Evolutionary conservation across 2,329 filamentous ascomycete genomes (phyloP).

Genomic region (Claviceps lovelessii): DNA sequence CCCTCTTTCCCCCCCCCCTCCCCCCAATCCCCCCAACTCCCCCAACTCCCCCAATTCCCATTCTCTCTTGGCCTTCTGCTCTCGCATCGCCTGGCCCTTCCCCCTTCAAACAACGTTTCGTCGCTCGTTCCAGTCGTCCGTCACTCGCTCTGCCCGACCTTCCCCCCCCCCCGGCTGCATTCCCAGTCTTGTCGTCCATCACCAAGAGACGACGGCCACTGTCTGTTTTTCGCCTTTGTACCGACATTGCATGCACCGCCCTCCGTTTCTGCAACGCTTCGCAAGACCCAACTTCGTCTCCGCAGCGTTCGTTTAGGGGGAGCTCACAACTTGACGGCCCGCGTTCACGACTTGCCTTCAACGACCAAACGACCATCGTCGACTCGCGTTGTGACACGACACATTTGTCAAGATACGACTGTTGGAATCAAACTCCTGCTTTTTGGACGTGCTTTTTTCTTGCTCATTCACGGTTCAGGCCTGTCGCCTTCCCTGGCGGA

Average conservation of each 20-base stretch:
- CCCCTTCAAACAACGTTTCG: constrained; percentile 22
- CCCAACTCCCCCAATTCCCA: no score
- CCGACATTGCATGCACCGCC: background rate
- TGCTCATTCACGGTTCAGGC: background rate
- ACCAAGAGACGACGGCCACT: background rate
- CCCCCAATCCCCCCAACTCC: no score
- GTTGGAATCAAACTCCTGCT: background rate
- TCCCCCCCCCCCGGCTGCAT: constrained; percentile 15
- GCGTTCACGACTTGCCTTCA: background rate
- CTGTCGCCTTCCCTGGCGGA: constrained; percentile 11
- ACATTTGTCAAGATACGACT: background rate
- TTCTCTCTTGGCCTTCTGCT: constrained; percentile 5
- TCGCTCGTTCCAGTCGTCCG: constrained; percentile 23
- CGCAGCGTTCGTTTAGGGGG: background rate
- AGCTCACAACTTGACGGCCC: background rate
- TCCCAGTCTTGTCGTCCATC: constrained; percentile 8
- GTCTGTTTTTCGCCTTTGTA: constrained; percentile 1
- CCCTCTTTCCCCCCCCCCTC: constrained; percentile 1
- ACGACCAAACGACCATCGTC: background rate
- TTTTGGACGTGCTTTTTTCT: background rate
- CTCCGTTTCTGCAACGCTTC: background rate
- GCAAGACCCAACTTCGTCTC: background rate
- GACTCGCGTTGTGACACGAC: background rate
- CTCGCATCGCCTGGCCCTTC: constrained; percentile 11
- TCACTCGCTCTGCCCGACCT: constrained; percentile 22